phyloP scores from a whole-genome alignment of 73 alveolate species.

The Paramecium caudatum region DNA sequence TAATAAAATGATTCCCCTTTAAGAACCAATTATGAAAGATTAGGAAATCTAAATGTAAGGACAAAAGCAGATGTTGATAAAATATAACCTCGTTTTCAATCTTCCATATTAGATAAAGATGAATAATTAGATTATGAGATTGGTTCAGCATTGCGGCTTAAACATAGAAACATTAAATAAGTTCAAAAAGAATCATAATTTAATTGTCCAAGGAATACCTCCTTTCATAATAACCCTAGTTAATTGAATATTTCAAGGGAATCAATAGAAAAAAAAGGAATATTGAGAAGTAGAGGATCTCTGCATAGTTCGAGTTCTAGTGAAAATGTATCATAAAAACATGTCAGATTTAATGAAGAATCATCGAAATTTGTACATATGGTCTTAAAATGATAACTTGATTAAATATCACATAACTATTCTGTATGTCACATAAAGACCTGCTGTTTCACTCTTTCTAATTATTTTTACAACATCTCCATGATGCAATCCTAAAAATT shows the following conservation, averaged over 20 bases:
- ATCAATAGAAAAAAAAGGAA: constrained; percentile 31
- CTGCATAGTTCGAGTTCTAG: constrained; percentile 12
- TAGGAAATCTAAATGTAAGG: neutral
- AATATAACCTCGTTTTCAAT: neutral
- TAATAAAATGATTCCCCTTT: neutral
- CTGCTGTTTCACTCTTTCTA: constrained; percentile 98
- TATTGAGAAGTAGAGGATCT: constrained; percentile 2
- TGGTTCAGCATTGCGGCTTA: neutral
- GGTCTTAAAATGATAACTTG: constrained; percentile 29
- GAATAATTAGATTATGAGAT: neutral
- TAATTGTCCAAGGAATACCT: neutral
- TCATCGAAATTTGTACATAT: constrained; percentile 14
- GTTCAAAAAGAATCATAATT: constrained; percentile 13
- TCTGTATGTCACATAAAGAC: constrained; percentile 97
- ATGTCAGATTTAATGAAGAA: constrained; percentile 19
- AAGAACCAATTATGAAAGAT: neutral
- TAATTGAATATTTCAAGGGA: neutral
- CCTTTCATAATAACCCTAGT: constrained; percentile 10
- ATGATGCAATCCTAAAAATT: constrained; percentile 82
- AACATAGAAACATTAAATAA: neutral
- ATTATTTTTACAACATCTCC: constrained; percentile 96
- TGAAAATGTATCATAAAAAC: neutral
- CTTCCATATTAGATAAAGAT: neutral
- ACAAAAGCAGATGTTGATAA: constrained; percentile 43
- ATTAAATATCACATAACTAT: constrained; percentile 85